Base-by-base conservation (phyloP, 345 rosid genomes). In the Populus simonii region DNA sequence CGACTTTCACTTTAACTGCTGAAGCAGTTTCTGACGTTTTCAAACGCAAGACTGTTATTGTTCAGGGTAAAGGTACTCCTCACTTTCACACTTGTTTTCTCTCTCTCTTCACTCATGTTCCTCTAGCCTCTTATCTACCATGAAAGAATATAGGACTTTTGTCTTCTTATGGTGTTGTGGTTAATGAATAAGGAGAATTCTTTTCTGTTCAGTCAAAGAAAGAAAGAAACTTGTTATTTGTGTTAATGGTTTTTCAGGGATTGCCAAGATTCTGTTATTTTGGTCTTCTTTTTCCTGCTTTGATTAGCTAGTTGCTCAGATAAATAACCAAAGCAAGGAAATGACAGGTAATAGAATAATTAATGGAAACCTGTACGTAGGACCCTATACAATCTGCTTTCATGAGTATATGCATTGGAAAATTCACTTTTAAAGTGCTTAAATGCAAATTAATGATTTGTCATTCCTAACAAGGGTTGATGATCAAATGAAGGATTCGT, bases 21-120 rank as follows among this genome's bases (percentile, higher is more conserved):
- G 81, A 67, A 18, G 43, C 91, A 4, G 93, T 91, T 67, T 78
- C 89, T 12, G 91, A 88, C 15, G 83, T 92, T 76, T 94, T 93
- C 75, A 92, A 85, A 77, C 90, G 87, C 73, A 82, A 74, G 70
- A 49, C 68, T n/a, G 51, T 71, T 29, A 38, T 1, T 13, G 72
- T 76, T 71, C 87, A 33, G 36, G 36, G 6, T 33, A 33, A 83
- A 90, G 90, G 96, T 94, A 82, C 13, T 25, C 17, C 1, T 16
- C 66, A 38, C 5, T 61, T 51, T 20, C 57, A 25, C 17, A 25
- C 27, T 36, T 23, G n/a, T 51, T 33, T 33, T 5, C n/a, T 38
- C 22, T 63, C 59, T 13, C 38, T 53, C 59, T 2, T 7, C 20
- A 18, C 10, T 20, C 59, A 6, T 7, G 59, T 18, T 53, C 59